Evolutionary conservation across 495 filamentous ascomycete species (phyloP).

Genomic region (Friedmanniomyces endolithicus): DNA sequence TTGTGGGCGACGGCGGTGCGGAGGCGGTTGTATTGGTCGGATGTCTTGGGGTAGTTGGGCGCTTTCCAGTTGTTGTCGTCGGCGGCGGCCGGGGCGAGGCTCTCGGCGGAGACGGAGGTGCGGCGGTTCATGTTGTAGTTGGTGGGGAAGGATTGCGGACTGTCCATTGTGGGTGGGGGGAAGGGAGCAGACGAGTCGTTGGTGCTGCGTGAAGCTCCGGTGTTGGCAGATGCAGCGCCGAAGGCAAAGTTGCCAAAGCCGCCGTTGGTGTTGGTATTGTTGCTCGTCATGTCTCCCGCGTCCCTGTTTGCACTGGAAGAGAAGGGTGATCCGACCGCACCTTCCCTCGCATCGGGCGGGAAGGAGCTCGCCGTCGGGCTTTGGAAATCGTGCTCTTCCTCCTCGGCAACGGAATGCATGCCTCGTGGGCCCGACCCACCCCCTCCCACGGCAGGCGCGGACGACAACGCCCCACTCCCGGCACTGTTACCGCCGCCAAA

Average conservation of each 20-base stretch:
- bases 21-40: constrained; percentile 67
- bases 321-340: too few relatives aligned
- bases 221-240: constrained; percentile 13
- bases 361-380: constrained; percentile 50
- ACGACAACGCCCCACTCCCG: not conserved
- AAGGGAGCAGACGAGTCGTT: constrained; percentile 8
- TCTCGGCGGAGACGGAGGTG: constrained; percentile 94
- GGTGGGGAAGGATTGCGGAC: constrained; percentile 60
- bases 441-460: constrained; percentile 1
- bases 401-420: constrained; percentile 46
- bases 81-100: constrained; percentile 67
- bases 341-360: constrained; percentile 20
- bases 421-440: constrained; percentile 23
- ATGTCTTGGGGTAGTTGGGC: constrained; percentile 67
- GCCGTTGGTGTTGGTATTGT: not conserved
- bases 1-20: constrained; percentile 73
- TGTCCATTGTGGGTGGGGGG: constrained; percentile 39
- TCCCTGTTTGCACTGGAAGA: too few relatives aligned
- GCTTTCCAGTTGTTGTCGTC: constrained; percentile 82
- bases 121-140: constrained; percentile 90
- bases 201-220: not conserved
- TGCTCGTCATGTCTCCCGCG: too few relatives aligned
- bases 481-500: constrained; percentile 31
- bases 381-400: constrained; percentile 46
- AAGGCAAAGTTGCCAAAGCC: constrained; percentile 26